A percentile compares a stretch with the other conserved stretches of the same genome.
phyloP scores from a whole-genome alignment of 192 early-diverging fungal genomes.

The Backusella luteola region DNA sequence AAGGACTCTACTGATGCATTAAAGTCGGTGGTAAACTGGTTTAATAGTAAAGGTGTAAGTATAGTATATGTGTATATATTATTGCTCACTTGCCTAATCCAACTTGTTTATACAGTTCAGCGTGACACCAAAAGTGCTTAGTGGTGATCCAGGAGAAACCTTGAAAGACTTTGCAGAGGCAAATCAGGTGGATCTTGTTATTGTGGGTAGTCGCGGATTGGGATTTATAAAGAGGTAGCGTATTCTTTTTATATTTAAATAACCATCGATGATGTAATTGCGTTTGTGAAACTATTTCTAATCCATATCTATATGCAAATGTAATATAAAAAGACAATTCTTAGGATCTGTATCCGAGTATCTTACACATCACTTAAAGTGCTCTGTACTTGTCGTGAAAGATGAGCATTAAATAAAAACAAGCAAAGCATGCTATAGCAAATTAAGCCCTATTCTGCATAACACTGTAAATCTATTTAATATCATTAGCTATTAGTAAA shows the following conservation, averaged over 20 bases:
- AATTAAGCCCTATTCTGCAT: background rate
- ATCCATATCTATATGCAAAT: background rate
- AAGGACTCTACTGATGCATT: slow-evolving; percentile 18
- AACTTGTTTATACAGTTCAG: background rate
- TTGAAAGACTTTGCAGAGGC: slow-evolving; percentile 19
- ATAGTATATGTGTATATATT: background rate
- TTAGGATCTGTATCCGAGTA: slow-evolving; percentile 27
- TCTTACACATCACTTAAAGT: slow-evolving; percentile 20
- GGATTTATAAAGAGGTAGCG: slow-evolving; percentile 25
- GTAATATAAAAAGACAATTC: slow-evolving; percentile 7
- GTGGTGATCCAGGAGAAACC: slow-evolving; percentile 15
- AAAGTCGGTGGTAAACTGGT: slow-evolving; percentile 10
- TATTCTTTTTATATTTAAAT: background rate
- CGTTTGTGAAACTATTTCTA: background rate
- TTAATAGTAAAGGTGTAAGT: slow-evolving; percentile 25
- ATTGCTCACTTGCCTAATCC: background rate
- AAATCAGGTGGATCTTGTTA: slow-evolving; percentile 16
- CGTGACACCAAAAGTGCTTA: slow-evolving; percentile 10
- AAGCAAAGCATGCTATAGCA: background rate
- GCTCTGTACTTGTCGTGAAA: slow-evolving; percentile 18
- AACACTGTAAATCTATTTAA: background rate
- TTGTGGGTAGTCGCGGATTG: slow-evolving; percentile 25
- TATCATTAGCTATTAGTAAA: background rate
- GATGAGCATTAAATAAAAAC: background rate
- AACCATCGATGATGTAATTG: background rate